Conservation (phyloP, 768 basidiomycete species). For the Leccinum boreale region DNA sequence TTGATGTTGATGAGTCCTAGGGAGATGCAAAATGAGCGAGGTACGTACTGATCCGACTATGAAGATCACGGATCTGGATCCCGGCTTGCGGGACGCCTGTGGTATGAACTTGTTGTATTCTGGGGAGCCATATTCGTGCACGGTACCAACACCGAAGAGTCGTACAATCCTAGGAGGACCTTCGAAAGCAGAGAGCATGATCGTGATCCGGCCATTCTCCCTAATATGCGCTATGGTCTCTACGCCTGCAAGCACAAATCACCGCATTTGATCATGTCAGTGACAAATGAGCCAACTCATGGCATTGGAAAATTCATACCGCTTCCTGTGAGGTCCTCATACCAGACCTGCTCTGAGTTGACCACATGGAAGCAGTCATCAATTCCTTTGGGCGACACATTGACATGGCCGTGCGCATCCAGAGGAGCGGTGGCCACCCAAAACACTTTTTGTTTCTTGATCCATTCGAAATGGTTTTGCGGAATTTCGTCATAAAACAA, state of each 20-base stretch:
- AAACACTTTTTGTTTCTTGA: conserved; percentile 61
- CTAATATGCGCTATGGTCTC: conserved; percentile 61
- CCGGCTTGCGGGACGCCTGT: conserved; percentile 44
- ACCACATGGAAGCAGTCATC: conserved; percentile 60
- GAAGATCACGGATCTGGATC: conserved; percentile 59
- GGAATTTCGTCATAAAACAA: conserved; percentile 61
- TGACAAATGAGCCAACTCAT: neutral
- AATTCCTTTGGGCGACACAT: conserved; percentile 69
- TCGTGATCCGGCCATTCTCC: conserved; percentile 62
- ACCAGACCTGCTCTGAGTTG: conserved; percentile 59
- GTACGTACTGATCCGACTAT: conserved; percentile 48
- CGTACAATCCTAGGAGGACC: conserved; percentile 58
- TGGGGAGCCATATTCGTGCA: conserved; percentile 60
- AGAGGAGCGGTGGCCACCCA: conserved; percentile 73
- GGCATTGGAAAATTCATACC: conserved; percentile 35
- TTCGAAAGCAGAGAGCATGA: conserved; percentile 61
- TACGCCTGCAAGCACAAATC: conserved; percentile 35
- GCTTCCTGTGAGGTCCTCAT: conserved; percentile 68
- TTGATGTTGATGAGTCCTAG: neutral
- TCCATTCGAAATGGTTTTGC: conserved; percentile 50
- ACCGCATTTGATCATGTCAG: neutral
- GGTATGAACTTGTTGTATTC: conserved; percentile 57
- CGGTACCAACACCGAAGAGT: conserved; percentile 58
- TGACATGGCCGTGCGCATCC: conserved; percentile 52
- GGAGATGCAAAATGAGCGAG: neutral